phyloP scores from a whole-genome alignment of 257 asterid species.

The Plantago major region DNA sequence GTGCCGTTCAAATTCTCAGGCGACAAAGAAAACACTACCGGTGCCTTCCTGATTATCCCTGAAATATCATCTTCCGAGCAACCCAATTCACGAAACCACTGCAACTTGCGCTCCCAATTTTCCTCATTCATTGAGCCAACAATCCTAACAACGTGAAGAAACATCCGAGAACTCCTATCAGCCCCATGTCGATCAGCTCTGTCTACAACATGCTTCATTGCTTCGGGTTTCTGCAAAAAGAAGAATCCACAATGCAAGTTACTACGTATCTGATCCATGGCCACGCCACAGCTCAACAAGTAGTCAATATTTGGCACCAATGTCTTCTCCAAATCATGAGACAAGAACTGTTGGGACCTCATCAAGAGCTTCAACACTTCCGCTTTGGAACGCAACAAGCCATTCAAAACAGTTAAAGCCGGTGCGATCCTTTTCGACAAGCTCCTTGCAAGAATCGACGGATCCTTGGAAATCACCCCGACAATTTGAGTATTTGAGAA shows the following conservation, averaged over 20 bases:
- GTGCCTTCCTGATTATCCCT: too few relatives aligned
- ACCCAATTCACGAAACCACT: too few relatives aligned
- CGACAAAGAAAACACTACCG: background rate
- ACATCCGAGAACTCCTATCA: background rate
- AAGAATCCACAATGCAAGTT: background rate
- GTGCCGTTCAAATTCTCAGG: constrained; percentile 2
- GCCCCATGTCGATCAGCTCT: background rate
- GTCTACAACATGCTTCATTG: background rate
- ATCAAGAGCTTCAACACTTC: constrained; percentile 6
- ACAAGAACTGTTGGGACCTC: background rate
- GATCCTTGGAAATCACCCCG: background rate
- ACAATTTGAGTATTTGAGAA: background rate
- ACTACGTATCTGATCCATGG: background rate
- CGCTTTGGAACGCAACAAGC: constrained; percentile 1
- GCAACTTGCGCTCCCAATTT: background rate
- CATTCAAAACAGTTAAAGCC: background rate
- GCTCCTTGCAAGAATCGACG: background rate
- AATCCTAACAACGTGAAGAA: constrained; percentile 2
- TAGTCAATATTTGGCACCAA: constrained; percentile 7
- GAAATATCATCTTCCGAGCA: too few relatives aligned
- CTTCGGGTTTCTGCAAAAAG: constrained; percentile 6
- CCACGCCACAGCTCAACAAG: too few relatives aligned
- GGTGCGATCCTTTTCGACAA: background rate
- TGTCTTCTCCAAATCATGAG: background rate
- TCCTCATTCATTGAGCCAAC: background rate